phyloP scores from a whole-genome alignment of 2,329 filamentous ascomycete genomes.

The Talaromyces sp. region DNA sequence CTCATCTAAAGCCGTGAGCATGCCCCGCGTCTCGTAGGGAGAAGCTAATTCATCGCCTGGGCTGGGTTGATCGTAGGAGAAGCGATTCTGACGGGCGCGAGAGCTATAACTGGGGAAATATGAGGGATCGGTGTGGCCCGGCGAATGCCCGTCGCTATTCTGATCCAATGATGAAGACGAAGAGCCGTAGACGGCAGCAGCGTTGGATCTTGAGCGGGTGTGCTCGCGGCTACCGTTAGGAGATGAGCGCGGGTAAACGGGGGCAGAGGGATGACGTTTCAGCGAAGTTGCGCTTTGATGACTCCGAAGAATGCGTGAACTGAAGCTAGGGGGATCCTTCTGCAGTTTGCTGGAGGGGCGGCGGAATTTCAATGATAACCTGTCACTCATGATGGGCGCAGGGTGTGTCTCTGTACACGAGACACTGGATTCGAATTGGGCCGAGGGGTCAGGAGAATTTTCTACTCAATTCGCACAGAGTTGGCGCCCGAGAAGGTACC shows the following conservation, averaged over 20 bases:
- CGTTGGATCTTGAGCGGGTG: conserved; percentile 49
- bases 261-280: conserved; percentile 51
- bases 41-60: conserved; percentile 52
- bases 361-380: conserved; percentile 43
- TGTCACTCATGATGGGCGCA: conserved; percentile 39
- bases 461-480: conserved; percentile 17
- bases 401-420: conserved; percentile 24
- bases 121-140: conserved; percentile 37
- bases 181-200: conserved; percentile 14
- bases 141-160: conserved; percentile 44
- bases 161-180: conserved; percentile 50
- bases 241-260: conserved; percentile 48
- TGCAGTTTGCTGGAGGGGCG: conserved; percentile 47
- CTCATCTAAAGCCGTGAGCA: conserved; percentile 48
- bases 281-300: conserved; percentile 48
- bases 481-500: background rate
- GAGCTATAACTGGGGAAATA: conserved; percentile 31
- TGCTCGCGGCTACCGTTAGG: conserved; percentile 44
- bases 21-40: conserved; percentile 49
- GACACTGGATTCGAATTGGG: conserved; percentile 32
- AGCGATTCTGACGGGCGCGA: conserved; percentile 39
- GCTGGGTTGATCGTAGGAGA: conserved; percentile 40
- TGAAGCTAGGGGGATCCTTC: conserved; percentile 49
- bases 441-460: conserved; percentile 29
- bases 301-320: conserved; percentile 45